Percentiles rank a stretch among this genome's conserved stretches.
phyloP scores from a whole-genome alignment of 1,284 basidiomycete genomes.

The Ustilago tritici region DNA sequence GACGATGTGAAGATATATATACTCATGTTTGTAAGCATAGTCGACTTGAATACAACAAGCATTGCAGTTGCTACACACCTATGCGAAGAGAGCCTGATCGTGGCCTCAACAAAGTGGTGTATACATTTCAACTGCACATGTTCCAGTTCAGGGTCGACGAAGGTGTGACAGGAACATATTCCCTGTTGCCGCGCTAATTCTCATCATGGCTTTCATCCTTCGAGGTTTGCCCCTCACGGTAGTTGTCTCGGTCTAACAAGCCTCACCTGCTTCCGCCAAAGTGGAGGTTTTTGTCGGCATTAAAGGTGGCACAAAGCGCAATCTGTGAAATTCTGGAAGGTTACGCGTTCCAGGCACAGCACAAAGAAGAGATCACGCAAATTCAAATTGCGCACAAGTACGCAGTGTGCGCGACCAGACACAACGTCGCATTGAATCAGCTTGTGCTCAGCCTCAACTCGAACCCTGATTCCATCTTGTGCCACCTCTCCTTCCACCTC shows the following conservation, averaged over 20 bases:
- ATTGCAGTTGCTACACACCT: too few species aligned
- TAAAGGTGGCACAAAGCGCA: slow-evolving; percentile 1
- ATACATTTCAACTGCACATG: too few species aligned
- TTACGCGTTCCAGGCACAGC: slow-evolving; percentile 8
- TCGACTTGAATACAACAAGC: too few species aligned
- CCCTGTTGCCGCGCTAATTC: background rate
- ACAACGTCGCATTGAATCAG: background rate
- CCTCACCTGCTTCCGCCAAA: background rate
- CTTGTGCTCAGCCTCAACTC: background rate
- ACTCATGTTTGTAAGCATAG: too few species aligned
- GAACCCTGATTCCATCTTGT: background rate
- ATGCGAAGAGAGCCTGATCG: too few species aligned
- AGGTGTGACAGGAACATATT: background rate
- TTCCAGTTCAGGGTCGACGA: too few species aligned
- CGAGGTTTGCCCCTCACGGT: background rate
- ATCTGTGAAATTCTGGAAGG: background rate
- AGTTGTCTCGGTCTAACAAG: background rate
- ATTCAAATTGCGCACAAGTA: background rate
- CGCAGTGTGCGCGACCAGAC: too few species aligned
- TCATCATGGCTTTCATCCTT: background rate
- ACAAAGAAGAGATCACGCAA: slow-evolving; percentile 1
- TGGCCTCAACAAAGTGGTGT: too few species aligned
- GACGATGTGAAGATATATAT: too few species aligned
- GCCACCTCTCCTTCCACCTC: slow-evolving; percentile 2
- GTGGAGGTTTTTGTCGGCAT: slow-evolving; percentile 22